These are phyloP conservation scores for Globisporangium parvum DNA, from an alignment of 352 stramenopile species.

Conservation along the genomic window DNA sequence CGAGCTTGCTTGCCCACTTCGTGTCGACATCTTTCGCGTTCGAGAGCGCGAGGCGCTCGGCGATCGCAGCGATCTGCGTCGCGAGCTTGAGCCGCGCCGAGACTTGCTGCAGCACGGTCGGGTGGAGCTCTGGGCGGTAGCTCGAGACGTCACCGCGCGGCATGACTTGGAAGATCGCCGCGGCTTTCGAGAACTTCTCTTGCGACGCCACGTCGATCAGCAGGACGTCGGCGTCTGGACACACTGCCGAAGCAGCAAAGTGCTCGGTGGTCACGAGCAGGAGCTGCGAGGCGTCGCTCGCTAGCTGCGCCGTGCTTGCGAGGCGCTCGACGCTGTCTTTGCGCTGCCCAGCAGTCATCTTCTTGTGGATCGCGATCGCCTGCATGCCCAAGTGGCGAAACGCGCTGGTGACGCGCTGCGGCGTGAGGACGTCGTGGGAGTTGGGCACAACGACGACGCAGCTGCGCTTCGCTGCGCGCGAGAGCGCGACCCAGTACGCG, in stretches of 20 bases:
- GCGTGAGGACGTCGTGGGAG: constrained; percentile 12
- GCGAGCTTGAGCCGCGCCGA: constrained; percentile 50
- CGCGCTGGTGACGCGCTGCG: constrained; percentile 31
- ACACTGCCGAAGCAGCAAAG: constrained; percentile 25
- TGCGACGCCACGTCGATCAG: constrained; percentile 19
- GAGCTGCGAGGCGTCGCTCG: constrained; percentile 15
- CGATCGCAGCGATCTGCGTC: constrained; percentile 43
- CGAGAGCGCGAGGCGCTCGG: constrained; percentile 29
- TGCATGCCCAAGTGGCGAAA: constrained; percentile 56
- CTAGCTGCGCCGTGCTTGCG: not conserved
- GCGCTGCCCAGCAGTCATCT: constrained; percentile 54
- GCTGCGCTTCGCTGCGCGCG: constrained; percentile 27
- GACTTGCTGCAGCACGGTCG: constrained; percentile 33
- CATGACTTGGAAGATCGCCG: constrained; percentile 16
- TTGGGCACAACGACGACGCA: constrained; percentile 51
- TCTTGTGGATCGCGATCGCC: constrained; percentile 57
- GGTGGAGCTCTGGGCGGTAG: constrained; percentile 25
- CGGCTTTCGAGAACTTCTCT: constrained; percentile 30
- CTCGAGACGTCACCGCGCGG: constrained; percentile 9
- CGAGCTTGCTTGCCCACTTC: constrained; percentile 58
- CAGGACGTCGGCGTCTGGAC: constrained; percentile 27
- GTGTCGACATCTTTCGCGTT: constrained; percentile 25
- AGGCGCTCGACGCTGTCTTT: constrained; percentile 50
- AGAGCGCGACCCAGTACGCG: constrained; percentile 57
- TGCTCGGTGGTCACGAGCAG: constrained; percentile 64